Evolutionary conservation across 371 early-diverging fungal genomes (phyloP).

Genomic region (Syncephalis plumigaleata): DNA sequence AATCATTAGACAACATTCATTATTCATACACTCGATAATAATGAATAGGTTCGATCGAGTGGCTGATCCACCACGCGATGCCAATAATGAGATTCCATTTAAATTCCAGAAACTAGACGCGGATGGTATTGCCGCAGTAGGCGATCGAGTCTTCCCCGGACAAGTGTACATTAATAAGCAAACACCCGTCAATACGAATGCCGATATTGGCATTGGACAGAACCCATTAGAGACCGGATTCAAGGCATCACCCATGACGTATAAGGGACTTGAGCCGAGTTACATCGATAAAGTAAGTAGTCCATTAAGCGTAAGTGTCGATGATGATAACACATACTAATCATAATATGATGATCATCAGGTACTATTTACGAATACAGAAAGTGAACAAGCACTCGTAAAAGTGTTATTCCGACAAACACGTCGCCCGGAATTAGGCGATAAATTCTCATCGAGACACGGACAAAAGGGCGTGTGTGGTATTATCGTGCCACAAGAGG

Average conservation of each 20-base stretch:
- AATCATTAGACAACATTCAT: background rate
- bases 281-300: constrained; percentile 55
- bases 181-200: constrained; percentile 39
- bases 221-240: constrained; percentile 37
- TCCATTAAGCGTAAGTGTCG: background rate
- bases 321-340: too few species aligned
- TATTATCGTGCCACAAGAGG: constrained; percentile 91
- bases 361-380: constrained; percentile 85
- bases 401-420: constrained; percentile 95
- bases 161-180: constrained; percentile 78
- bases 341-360: constrained; percentile 8
- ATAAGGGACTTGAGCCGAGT: constrained; percentile 72
- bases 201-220: constrained; percentile 12
- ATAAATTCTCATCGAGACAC: constrained; percentile 99
- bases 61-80: constrained; percentile 43
- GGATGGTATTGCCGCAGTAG: constrained; percentile 85
- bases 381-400: constrained; percentile 83
- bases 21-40: constrained; percentile 5
- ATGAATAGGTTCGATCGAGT: constrained; percentile 60
- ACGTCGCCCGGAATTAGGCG: constrained; percentile 96
- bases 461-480: constrained; percentile 99
- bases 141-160: constrained; percentile 56
- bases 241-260: constrained; percentile 61
- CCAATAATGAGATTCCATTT: constrained; percentile 18
- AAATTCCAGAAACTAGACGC: constrained; percentile 53